Evolutionary conservation across 805 yeast genomes (phyloP).

Genomic region (Candida gorgasii): DNA sequence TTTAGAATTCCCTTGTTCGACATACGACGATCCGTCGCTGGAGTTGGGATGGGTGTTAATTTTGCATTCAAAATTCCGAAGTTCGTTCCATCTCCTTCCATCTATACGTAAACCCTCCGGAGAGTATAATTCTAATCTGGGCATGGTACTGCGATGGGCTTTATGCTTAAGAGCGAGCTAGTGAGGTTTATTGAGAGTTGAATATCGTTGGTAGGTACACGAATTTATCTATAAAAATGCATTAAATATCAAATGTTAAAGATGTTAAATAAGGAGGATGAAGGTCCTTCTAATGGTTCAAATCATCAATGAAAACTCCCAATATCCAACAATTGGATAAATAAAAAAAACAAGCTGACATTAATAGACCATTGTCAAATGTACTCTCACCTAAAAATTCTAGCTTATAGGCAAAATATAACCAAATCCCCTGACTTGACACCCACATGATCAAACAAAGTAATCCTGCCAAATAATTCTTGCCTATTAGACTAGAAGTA

Average conservation of each 20-base stretch:
- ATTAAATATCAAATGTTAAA: not conserved
- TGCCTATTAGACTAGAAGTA: constrained; percentile 32
- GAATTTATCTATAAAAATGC: not conserved
- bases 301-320: constrained; percentile 50
- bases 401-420: constrained; percentile 69
- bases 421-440: constrained; percentile 72
- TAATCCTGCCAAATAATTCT: constrained; percentile 36
- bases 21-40: constrained; percentile 88
- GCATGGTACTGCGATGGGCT: constrained; percentile 36
- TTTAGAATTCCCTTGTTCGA: constrained; percentile 91
- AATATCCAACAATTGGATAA: constrained; percentile 60
- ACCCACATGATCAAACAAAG: constrained; percentile 60
- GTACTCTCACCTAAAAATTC: constrained; percentile 77
- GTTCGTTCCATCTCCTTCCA: constrained; percentile 94
- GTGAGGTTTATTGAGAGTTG: no score
- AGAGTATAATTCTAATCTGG: constrained; percentile 80
- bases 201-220: not conserved
- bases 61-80: constrained; percentile 76
- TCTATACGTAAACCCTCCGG: constrained; percentile 94
- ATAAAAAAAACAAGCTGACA: constrained; percentile 60
- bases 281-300: constrained; percentile 6
- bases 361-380: constrained; percentile 59
- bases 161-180: not conserved
- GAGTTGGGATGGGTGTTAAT: constrained; percentile 86
- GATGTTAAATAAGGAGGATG: not conserved